Conservation (phyloP, 139 green algal genomes). For the Trebouxia sp. region DNA sequence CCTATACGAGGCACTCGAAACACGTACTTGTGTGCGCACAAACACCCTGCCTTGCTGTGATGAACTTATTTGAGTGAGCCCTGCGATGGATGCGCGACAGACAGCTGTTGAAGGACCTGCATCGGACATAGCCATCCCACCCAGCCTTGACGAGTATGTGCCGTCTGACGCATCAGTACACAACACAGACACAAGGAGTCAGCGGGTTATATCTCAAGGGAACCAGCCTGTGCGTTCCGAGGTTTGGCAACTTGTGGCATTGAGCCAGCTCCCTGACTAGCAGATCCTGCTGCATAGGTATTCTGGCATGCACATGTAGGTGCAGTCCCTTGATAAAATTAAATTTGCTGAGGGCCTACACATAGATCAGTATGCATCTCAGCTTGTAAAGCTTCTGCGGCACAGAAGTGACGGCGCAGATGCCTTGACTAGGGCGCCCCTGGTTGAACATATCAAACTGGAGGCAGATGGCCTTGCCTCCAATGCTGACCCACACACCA, state of each 20-base stretch:
- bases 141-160: background rate
- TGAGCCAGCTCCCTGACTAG: background rate
- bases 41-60: too few species aligned
- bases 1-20: too few species aligned
- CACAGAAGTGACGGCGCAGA: background rate
- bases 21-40: too few species aligned
- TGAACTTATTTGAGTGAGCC: too few species aligned
- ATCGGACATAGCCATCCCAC: background rate
- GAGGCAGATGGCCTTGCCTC: background rate
- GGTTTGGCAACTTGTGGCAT: too few species aligned
- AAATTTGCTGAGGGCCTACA: background rate
- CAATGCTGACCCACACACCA: background rate
- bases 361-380: background rate
- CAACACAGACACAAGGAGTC: background rate
- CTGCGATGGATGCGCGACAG: background rate
- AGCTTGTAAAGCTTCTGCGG: conserved; percentile 4
- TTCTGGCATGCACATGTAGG: background rate
- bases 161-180: background rate
- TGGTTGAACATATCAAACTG: background rate
- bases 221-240: too few species aligned
- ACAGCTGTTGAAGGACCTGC: background rate
- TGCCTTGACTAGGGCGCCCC: background rate
- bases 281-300: background rate
- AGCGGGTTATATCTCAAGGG: too few species aligned
- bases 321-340: background rate